Evolutionary conservation across 129 eudicot species (phyloP), one percentile per base, ranked within the genome.

Genomic region (Erigeron canadensis): DNA sequence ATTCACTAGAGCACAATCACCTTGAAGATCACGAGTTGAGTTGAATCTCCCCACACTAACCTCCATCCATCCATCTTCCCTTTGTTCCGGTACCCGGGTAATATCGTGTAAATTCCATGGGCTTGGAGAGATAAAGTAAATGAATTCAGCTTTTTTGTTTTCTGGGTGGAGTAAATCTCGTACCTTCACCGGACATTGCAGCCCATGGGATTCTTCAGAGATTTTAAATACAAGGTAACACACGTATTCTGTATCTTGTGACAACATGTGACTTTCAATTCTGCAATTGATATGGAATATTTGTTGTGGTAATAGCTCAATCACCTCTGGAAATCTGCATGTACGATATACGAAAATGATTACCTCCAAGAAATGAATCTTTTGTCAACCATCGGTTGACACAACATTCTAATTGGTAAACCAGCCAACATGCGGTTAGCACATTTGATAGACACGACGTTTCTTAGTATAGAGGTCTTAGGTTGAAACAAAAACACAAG

Each of bases 41-140:
- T 17, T 6, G 5, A 56, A 56, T 56, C 19, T 56, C 38, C 37
- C 19, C 15, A 56, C 12, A 5, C 1, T 56, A 56, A 56, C 62
- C 12, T 56, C 50, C 50, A 44, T 44, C 21, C 57, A 51, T 56
- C 62, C 62, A 17, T 56, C 62, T 56, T 18, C 62, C 37, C 13
- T 56, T 21, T 17, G 12, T 21, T 51, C 6, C 4, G 57, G 57
- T 4, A 51, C 57, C 5, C 1, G 5, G 15, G 11, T 51, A 15
- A 11, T 56, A 56, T 56, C 62, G 19, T 56, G 62, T 56, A 56
- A 5, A 56, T 21, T 56, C 37, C 38, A 51, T 51, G 57, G n/a
- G 4, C 57, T 51, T 15, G 57, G 57, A 8, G 57, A 51, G 15
- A 0, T 15, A 51, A 51, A 51, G 17, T 51, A 51, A 15, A 51